phyloP scores from a whole-genome alignment of 139 green algal genomes.

The Desmodesmus armatus region DNA sequence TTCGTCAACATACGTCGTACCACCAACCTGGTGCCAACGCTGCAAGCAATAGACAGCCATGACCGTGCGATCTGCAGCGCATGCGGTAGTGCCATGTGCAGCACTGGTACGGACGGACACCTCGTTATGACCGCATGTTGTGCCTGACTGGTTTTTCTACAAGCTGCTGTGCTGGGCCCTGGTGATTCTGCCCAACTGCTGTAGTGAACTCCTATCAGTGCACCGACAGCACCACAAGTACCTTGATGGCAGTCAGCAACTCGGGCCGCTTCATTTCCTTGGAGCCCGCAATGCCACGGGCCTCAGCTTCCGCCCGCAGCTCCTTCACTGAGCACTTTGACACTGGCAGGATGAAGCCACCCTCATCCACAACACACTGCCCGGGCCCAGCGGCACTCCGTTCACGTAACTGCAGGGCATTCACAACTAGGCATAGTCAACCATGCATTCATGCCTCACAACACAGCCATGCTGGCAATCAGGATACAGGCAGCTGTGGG shows the following conservation, averaged over 20 bases:
- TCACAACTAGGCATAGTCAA: not conserved
- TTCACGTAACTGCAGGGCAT: not conserved
- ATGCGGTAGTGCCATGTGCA: no score
- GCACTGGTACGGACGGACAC: no score
- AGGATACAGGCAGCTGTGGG: not conserved
- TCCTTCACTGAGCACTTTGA: constrained; percentile 34
- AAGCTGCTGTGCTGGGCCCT: no score
- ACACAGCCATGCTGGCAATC: not conserved
- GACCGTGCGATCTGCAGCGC: no score
- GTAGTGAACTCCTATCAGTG: no score
- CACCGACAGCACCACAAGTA: no score
- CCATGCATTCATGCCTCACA: not conserved
- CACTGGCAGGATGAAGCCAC: constrained; percentile 10
- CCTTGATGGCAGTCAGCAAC: constrained; percentile 24
- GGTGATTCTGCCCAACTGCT: no score
- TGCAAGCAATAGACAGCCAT: no score
- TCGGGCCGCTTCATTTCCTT: constrained; percentile 39
- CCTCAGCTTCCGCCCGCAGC: constrained; percentile 23
- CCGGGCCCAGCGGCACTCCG: constrained; percentile 15
- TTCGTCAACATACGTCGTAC: no score
- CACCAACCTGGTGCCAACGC: no score
- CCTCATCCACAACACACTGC: constrained; percentile 22
- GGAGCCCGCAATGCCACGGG: not conserved
- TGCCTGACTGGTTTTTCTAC: no score
- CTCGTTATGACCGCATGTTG: no score